Conservation (phyloP, 805 yeast species). For the Phaffomyces opuntiae region DNA sequence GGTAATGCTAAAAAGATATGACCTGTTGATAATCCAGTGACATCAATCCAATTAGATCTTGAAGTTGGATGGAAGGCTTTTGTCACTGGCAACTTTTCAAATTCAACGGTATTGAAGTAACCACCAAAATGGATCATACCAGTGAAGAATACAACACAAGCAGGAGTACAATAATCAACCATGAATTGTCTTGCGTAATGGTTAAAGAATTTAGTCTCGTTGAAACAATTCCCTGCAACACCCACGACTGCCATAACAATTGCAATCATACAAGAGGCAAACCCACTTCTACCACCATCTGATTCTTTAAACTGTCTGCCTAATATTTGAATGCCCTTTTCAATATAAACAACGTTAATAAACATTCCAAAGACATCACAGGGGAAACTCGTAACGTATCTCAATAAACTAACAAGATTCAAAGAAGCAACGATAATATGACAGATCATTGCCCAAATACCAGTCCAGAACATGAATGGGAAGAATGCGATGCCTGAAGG, state of each 20-base stretch:
- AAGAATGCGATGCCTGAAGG: slow-evolving; percentile 46
- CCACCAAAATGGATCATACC: slow-evolving; percentile 94
- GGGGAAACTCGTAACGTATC: slow-evolving; percentile 70
- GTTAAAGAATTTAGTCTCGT: slow-evolving; percentile 53
- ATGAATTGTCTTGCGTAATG: slow-evolving; percentile 59
- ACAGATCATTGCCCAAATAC: slow-evolving; percentile 82
- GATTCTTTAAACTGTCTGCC: slow-evolving; percentile 53
- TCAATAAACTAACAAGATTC: slow-evolving; percentile 61
- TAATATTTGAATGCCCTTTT: slow-evolving; percentile 84
- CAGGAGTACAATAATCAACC: slow-evolving; percentile 81
- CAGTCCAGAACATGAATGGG: slow-evolving; percentile 94
- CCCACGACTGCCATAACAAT: slow-evolving; percentile 76
- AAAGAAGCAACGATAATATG: slow-evolving; percentile 67
- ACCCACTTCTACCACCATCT: slow-evolving; percentile 44
- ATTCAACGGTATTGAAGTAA: slow-evolving; percentile 44
- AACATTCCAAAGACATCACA: slow-evolving; percentile 93
- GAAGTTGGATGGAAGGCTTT: slow-evolving; percentile 71
- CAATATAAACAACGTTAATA: slow-evolving; percentile 79
- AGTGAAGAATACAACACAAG: slow-evolving; percentile 80
- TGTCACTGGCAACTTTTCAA: slow-evolving; percentile 63
- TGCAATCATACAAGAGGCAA: slow-evolving; percentile 67
- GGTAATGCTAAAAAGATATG: slow-evolving; percentile 88
- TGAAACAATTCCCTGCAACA: slow-evolving; percentile 44
- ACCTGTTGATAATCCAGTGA: slow-evolving; percentile 41
- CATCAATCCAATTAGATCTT: slow-evolving; percentile 33